A percentile compares a stretch with the other conserved stretches of the same genome.
Conservation (phyloP, 352 stramenopile species). For the Phytophthora cactorum region DNA sequence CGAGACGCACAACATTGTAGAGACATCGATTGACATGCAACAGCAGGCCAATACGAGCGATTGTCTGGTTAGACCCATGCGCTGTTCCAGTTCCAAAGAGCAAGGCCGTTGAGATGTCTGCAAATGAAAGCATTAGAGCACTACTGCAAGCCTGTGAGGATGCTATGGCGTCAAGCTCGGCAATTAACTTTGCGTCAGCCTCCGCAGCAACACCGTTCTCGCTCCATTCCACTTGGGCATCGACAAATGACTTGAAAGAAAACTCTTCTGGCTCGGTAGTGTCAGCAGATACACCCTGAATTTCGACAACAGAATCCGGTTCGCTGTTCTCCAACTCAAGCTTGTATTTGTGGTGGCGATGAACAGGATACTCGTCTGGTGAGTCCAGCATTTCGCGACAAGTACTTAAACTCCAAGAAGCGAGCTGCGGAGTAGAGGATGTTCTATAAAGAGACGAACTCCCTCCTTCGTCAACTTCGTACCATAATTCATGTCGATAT, state of each 20-base stretch:
- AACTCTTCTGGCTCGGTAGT: slow-evolving; percentile 2
- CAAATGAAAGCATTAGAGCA: slow-evolving; percentile 34
- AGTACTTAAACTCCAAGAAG: slow-evolving; percentile 55
- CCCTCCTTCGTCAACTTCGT: slow-evolving; percentile 45
- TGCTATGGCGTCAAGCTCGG: slow-evolving; percentile 34
- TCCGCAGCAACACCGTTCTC: slow-evolving; percentile 1
- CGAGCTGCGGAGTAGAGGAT: slow-evolving; percentile 13
- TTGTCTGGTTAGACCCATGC: slow-evolving; percentile 7
- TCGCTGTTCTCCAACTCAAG: slow-evolving; percentile 15
- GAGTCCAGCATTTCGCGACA: slow-evolving; percentile 56
- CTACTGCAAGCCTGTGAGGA: slow-evolving; percentile 22
- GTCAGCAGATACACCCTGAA: not conserved
- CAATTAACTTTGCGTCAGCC: slow-evolving; percentile 37
- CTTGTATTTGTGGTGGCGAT: slow-evolving; percentile 36
- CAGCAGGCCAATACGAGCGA: slow-evolving; percentile 45
- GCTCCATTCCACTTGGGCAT: slow-evolving; percentile 24
- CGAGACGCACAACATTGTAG: slow-evolving; percentile 44
- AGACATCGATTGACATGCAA: slow-evolving; percentile 55
- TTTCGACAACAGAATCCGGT: not conserved
- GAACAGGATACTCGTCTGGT: slow-evolving; percentile 53
- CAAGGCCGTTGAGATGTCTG: slow-evolving; percentile 40
- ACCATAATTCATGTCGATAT: slow-evolving; percentile 74
- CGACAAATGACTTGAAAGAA: slow-evolving; percentile 27
- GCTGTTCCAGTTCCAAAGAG: slow-evolving; percentile 16
- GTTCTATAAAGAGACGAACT: slow-evolving; percentile 13